Percentiles rank a stretch among this genome's conserved stretches.
Evolutionary conservation across 2,329 filamentous ascomycete genomes (phyloP).

Genomic region (Fonsecaea multimorphosa): DNA sequence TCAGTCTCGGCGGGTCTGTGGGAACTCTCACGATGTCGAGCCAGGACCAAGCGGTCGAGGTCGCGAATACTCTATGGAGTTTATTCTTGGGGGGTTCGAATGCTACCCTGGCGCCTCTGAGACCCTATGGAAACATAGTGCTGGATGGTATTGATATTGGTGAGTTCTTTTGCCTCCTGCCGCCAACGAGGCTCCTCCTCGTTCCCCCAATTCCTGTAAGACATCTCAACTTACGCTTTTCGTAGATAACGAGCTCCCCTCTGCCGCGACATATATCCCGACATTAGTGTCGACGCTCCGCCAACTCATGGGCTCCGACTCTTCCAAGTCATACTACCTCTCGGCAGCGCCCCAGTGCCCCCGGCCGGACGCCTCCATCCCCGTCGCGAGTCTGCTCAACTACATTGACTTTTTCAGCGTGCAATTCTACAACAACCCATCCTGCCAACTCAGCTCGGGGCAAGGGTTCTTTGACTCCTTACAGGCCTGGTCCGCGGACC

Average conservation of each 20-base stretch:
- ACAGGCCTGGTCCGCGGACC: constrained; percentile 28
- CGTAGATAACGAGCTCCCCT: constrained; percentile 35
- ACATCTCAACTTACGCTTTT: constrained; percentile 16
- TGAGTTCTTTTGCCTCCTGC: constrained; percentile 36
- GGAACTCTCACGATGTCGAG: constrained; percentile 52
- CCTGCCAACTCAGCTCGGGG: constrained; percentile 29
- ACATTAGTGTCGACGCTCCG: constrained; percentile 28
- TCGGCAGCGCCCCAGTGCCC: constrained; percentile 61
- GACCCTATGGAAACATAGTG: constrained; percentile 55
- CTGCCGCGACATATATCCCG: constrained; percentile 15
- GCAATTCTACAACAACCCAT: constrained; percentile 40
- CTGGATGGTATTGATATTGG: constrained; percentile 63
- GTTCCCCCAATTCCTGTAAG: no score
- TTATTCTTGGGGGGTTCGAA: constrained; percentile 56
- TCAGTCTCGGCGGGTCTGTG: constrained; percentile 56
- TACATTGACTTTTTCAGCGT: constrained; percentile 36
- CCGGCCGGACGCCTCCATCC: constrained; percentile 50
- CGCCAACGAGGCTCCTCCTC: no score
- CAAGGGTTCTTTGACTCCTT: constrained; percentile 31
- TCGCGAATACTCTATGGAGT: constrained; percentile 59
- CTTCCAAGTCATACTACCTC: constrained; percentile 53
- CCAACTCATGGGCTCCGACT: constrained; percentile 25
- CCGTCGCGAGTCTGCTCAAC: constrained; percentile 24
- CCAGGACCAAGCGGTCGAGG: constrained; percentile 49
- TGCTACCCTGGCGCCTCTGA: constrained; percentile 46